These are phyloP conservation scores for Podospora anserina DNA, from an alignment of 495 filamentous ascomycete genomes.

Conservation along the genomic window DNA sequence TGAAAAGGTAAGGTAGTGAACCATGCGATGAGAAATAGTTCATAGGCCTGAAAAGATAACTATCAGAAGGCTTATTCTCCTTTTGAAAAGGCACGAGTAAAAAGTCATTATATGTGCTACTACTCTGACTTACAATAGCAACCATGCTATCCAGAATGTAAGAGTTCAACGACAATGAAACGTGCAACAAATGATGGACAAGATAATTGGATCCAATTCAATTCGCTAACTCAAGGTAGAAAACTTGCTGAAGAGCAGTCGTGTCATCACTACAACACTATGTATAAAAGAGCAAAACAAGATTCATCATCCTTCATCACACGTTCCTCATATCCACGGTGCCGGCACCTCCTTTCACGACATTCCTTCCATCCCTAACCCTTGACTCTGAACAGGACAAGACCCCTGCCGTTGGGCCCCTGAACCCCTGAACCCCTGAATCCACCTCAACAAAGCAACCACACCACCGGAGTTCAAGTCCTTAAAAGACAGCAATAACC, in stretches of 20 bases:
- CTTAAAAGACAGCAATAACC: background rate
- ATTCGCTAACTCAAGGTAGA: background rate
- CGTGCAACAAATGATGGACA: background rate
- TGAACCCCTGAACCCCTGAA: background rate
- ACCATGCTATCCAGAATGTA: no score
- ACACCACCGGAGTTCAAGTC: background rate
- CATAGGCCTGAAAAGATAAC: no score
- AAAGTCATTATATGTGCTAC: no score
- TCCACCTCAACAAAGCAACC: background rate
- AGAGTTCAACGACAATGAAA: background rate
- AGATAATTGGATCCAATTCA: background rate
- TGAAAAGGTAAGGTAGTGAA: no score
- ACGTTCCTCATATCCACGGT: background rate
- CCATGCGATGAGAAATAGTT: no score
- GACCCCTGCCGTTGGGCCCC: background rate
- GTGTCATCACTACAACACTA: background rate
- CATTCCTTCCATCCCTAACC: background rate
- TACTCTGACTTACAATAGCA: no score
- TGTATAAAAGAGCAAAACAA: background rate
- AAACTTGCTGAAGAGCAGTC: constrained; percentile 6
- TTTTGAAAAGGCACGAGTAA: no score
- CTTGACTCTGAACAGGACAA: background rate
- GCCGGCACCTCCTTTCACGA: background rate
- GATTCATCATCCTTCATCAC: background rate
- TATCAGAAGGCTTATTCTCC: no score